These are phyloP conservation scores for Yarrowia porcina DNA, from an alignment of 805 yeast species.

Conservation along the genomic window DNA sequence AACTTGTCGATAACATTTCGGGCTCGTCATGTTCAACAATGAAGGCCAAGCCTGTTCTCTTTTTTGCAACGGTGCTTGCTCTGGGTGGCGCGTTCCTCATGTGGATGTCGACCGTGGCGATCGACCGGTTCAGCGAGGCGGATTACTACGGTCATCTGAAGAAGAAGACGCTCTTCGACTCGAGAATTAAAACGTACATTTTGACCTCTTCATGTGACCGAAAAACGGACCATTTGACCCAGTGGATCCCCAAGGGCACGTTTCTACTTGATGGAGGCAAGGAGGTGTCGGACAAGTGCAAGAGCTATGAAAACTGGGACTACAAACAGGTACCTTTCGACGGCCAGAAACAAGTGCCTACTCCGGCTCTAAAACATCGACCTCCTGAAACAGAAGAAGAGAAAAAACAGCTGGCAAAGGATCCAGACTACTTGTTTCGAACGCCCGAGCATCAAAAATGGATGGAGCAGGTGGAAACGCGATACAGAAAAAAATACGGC, in stretches of 20 bases:
- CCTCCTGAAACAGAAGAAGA: background rate
- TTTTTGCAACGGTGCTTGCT: background rate
- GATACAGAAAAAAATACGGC: background rate
- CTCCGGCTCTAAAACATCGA: background rate
- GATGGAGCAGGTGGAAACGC: background rate
- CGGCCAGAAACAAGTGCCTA: background rate
- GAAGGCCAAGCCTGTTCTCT: background rate
- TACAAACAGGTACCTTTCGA: background rate
- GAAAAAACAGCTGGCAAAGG: background rate
- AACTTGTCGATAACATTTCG: too few species aligned
- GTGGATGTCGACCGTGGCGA: background rate
- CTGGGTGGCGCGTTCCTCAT: background rate
- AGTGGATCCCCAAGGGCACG: background rate
- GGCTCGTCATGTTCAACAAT: too few species aligned
- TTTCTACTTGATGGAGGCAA: background rate
- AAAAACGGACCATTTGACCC: background rate
- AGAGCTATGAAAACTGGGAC: too few species aligned
- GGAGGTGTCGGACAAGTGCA: background rate
- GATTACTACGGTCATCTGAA: background rate
- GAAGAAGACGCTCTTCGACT: background rate
- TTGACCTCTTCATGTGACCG: background rate
- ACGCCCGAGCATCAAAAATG: slow-evolving; percentile 4
- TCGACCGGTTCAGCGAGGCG: background rate
- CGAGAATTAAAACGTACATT: background rate
- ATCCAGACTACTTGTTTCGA: background rate